Evolutionary conservation across 2,329 filamentous ascomycete species (phyloP).

Genomic region (Cercospora citrullina): DNA sequence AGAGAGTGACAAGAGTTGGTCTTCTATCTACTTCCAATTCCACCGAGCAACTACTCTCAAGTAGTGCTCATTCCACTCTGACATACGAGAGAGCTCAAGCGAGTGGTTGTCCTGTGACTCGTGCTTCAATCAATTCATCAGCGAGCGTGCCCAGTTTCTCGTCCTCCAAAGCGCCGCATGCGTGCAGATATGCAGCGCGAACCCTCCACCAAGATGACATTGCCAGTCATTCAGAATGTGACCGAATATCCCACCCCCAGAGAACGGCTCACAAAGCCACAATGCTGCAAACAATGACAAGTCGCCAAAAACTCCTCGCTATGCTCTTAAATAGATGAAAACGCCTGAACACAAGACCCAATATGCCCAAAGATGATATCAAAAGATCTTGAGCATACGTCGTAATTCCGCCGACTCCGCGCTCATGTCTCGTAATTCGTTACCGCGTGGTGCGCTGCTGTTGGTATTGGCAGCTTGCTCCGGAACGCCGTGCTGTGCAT

Average conservation of each 20-base stretch:
- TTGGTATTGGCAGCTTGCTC: constrained; percentile 14
- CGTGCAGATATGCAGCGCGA: background rate
- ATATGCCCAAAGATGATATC: constrained; percentile 21
- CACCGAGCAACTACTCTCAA: background rate
- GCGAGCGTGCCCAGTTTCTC: background rate
- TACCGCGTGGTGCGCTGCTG: constrained; percentile 14
- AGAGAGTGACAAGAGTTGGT: constrained; percentile 34
- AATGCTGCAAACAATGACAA: constrained; percentile 3
- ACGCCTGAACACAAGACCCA: constrained; percentile 9
- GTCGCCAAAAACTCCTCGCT: constrained; percentile 22
- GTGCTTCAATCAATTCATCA: constrained; percentile 1
- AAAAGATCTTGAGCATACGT: constrained; percentile 41
- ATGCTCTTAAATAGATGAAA: constrained; percentile 12
- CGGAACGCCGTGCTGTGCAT: constrained; percentile 21
- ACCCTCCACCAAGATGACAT: constrained; percentile 6
- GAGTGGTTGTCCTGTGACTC: constrained; percentile 3
- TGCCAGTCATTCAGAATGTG: background rate
- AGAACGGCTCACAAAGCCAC: constrained; percentile 6
- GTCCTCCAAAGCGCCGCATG: constrained; percentile 4
- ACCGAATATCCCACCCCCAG: background rate
- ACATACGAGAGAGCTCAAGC: constrained; percentile 7
- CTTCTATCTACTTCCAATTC: constrained; percentile 28
- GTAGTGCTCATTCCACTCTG: background rate
- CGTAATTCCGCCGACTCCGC: constrained; percentile 44
- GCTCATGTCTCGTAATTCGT: constrained; percentile 34